phyloP scores from a whole-genome alignment of 2,329 filamentous ascomycete species.

The Aspergillus aculeatinus region DNA sequence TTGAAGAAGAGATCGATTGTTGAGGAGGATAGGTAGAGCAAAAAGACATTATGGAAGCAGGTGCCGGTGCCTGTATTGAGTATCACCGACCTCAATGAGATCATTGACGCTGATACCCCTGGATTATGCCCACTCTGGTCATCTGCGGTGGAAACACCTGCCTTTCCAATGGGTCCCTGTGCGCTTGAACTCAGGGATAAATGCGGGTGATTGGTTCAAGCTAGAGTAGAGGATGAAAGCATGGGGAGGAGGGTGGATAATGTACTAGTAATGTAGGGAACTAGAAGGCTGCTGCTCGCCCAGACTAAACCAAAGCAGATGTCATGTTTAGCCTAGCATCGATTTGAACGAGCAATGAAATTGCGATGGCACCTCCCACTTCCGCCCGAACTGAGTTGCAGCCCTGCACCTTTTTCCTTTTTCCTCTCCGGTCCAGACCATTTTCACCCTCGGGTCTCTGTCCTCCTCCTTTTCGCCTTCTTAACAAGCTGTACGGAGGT shows the following conservation, averaged over 20 bases:
- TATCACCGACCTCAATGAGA: neutral
- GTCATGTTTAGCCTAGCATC: neutral
- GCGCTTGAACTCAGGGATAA: neutral
- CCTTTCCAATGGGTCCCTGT: neutral
- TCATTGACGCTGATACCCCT: neutral
- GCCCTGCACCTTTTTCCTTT: slow-evolving; percentile 17
- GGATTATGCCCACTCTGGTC: neutral
- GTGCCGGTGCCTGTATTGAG: neutral
- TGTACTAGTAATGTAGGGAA: too few relatives aligned
- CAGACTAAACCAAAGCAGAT: neutral
- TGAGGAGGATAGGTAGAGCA: too few relatives aligned
- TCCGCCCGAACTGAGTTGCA: slow-evolving; percentile 14
- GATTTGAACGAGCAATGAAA: neutral
- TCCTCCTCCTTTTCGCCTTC: neutral
- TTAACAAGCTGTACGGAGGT: neutral
- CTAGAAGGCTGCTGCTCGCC: too few relatives aligned
- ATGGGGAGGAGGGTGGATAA: neutral
- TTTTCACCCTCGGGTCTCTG: slow-evolving; percentile 5
- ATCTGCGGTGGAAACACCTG: neutral
- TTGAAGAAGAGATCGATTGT: neutral
- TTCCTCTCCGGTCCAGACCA: slow-evolving; percentile 17
- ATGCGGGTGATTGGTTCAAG: neutral
- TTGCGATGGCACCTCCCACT: slow-evolving; percentile 1
- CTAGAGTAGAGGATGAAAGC: neutral
- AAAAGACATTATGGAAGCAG: neutral